Evolutionary conservation across 2,329 filamentous ascomycete species (phyloP), one percentile per base, ranked within the genome.

Genomic region (Aspergillus clavatus): DNA sequence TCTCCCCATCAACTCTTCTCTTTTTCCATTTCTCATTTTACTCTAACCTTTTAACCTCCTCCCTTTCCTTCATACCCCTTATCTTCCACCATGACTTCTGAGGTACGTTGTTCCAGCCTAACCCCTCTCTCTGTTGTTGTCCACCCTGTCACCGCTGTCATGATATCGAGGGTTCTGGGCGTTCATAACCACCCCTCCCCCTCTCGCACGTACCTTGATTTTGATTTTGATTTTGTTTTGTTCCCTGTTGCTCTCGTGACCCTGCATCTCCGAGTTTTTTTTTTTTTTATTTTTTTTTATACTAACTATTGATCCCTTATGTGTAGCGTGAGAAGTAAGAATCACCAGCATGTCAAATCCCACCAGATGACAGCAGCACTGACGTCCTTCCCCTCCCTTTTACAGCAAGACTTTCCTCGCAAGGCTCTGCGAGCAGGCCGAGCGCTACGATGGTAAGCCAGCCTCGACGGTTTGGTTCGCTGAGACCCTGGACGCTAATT

Each of bases 381-480:
- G 59, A 76, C 66, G 46, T 36, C 50, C 45, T 48, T 54, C 53
- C 47, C 35, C 43, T 42, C 38, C 46, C 40, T 28, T 41, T 49
- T 55, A 70, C 72, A 95, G 89, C 86, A 97, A 97, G 86, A 97
- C 93, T 71, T 97, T 97, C 83, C 89, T 97, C 74, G 93, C 93
- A 75, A 86, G 93, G 79, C 89, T 98, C 72, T 97, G 93, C 82
- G 93, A 97, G 87, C 93, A 98, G 84, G 93, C 93, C 72, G 93
- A 97, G 83, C 91, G 91, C 72, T 98, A 98, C 78, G 91, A 98
- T 91, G 93, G 80, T 83, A 72, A 73, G 80, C 46, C 45, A 16
- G 21, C 42, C 18, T 36, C 27, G 21, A 3, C 38, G n/a, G 19
- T 18, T 24, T 16, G 16, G 12, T 27, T 29, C 37, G 26, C 40